A percentile compares a stretch with the other conserved stretches of the same genome.
Evolutionary conservation across 768 basidiomycete genomes (phyloP).

Genomic region (Mycena floridula): DNA sequence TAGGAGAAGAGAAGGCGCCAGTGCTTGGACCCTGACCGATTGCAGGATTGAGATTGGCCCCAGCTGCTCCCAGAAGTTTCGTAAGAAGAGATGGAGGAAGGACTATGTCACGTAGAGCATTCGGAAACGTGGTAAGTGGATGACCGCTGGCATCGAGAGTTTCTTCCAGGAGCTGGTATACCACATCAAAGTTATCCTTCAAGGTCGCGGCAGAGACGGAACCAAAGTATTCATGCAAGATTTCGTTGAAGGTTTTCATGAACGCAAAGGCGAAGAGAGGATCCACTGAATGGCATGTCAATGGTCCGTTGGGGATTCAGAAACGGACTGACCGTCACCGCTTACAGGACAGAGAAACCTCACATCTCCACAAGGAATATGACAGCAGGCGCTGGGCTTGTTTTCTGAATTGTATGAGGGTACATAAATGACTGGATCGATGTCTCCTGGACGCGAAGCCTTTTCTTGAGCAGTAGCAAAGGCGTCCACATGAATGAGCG

Average conservation of each 20-base stretch:
- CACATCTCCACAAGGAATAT: conserved; percentile 71
- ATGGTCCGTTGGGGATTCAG: conserved; percentile 4
- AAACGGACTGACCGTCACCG: conserved; percentile 64
- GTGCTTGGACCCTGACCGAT: conserved; percentile 38
- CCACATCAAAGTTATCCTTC: conserved; percentile 91
- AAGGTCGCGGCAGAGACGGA: conserved; percentile 73
- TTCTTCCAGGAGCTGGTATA: conserved; percentile 96
- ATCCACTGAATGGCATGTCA: conserved; percentile 51
- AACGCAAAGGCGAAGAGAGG: conserved; percentile 89
- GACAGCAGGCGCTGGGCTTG: conserved; percentile 74
- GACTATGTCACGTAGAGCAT: conserved; percentile 89
- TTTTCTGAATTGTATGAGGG: conserved; percentile 37
- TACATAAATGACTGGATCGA: conserved; percentile 75
- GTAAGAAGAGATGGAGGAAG: conserved; percentile 83
- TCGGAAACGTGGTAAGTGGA: conserved; percentile 86
- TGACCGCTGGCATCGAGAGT: conserved; percentile 92
- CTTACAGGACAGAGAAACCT: conserved; percentile 76
- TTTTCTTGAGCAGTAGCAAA: conserved; percentile 68
- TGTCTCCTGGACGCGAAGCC: conserved; percentile 41
- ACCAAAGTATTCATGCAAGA: conserved; percentile 84
- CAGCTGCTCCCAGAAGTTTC: conserved; percentile 54
- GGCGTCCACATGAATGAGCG: conserved; percentile 82
- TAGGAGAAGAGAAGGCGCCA: conserved; percentile 75
- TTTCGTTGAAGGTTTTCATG: conserved; percentile 76
- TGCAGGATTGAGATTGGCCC: conserved; percentile 42